Evolutionary conservation across 306 rosid species (phyloP), one percentile per base, ranked within the genome.

Genomic region (Rosa lucieae): DNA sequence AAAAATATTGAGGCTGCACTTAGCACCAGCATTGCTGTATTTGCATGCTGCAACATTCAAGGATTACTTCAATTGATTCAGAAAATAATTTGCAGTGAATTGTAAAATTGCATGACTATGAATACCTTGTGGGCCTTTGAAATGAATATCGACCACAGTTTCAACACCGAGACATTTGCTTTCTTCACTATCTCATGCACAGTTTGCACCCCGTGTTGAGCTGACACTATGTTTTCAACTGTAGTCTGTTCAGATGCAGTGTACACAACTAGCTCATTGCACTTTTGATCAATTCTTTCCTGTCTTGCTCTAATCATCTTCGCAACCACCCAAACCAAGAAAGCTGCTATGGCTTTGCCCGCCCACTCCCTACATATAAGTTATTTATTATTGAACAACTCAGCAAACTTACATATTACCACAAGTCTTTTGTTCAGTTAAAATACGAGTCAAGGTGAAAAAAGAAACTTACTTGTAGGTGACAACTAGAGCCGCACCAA

Each of bases 101-200:
- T 37, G 21, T 42, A 42, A 4, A 69, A 15, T 26, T 42, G 5
- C 10, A 65, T 4, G 56, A 61, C n/a, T 5, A 4, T 15, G 29
- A n/a, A 71, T 90, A 95, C 99, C 99, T 93, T 93, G 0, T 70
- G 90, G 11, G 98, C 89, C 86, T 91, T 96, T 0, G 96, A 93
- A 66, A 90, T 79, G 35, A 89, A 82, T 78, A 93, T 81, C 42
- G 97, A 96, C 93, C 93, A 90, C 35, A 91, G 77, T 83, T 96
- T 96, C 74, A 96, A 73, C 63, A 96, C 70, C 14, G 91, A 81
- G 75, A 96, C 85, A 81, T 93, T 93, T 40, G 93, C 90, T 21
- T 52, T 79, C 85, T 85, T 90, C 84, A 88, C 83, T 81, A 86
- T 75, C 83, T 93, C 94, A 58, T 88, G 91, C 61, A 81, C 84